These are phyloP conservation scores for Sambucus nigra DNA, from an alignment of 129 eudicot genomes.

Conservation along the genomic window DNA sequence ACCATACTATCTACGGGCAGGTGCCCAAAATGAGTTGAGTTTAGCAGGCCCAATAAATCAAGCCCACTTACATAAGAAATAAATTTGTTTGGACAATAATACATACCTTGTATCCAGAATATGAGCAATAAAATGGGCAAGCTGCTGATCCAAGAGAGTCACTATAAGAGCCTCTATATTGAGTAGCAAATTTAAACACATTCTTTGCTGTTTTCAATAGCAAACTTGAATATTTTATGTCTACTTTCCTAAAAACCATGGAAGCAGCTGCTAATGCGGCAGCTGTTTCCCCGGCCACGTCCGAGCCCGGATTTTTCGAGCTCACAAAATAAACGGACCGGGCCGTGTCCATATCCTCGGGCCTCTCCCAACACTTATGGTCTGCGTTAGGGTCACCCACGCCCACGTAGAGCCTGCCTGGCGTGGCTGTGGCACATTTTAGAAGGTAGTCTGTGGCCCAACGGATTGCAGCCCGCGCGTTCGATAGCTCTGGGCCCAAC, in stretches of 20 bases:
- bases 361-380: slow-evolving; percentile 96
- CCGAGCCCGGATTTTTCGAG: slow-evolving; percentile 72
- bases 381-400: slow-evolving; percentile 94
- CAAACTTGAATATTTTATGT: slow-evolving; percentile 38
- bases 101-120: slow-evolving; percentile 72
- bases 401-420: slow-evolving; percentile 75
- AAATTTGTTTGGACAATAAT: not conserved
- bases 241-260: slow-evolving; percentile 49
- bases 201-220: slow-evolving; percentile 55
- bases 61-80: not conserved
- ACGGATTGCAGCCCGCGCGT: slow-evolving; percentile 48
- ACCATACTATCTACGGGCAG: too few species aligned
- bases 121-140: slow-evolving; percentile 94
- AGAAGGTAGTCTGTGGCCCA: slow-evolving; percentile 94
- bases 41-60: not conserved
- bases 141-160: slow-evolving; percentile 80
- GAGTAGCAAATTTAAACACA: slow-evolving; percentile 63
- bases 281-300: slow-evolving; percentile 90
- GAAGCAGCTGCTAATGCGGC: slow-evolving; percentile 94
- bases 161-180: slow-evolving; percentile 73
- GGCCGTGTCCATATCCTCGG: slow-evolving; percentile 90
- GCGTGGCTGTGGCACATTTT: slow-evolving; percentile 79
- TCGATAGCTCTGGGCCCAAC: slow-evolving; percentile 47
- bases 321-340: slow-evolving; percentile 66
- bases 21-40: too few species aligned